Evolutionary conservation across 2,329 filamentous ascomycete genomes (phyloP).

Genomic region (Neofusicoccum laricinum): DNA sequence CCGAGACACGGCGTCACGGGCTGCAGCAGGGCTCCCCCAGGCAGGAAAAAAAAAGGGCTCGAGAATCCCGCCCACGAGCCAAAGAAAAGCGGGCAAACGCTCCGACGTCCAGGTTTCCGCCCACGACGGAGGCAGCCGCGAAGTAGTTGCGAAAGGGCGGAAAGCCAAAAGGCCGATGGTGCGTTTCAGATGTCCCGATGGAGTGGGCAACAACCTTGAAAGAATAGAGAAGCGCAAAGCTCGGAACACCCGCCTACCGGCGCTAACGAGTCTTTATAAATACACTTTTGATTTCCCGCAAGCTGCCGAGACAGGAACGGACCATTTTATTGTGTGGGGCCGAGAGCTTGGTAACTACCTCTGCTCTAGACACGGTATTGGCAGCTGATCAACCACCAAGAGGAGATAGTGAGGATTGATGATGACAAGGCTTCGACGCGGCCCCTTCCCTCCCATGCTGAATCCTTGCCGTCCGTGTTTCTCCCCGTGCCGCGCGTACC

Average conservation of each 20-base stretch:
- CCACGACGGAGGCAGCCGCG: neutral
- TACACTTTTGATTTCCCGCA: neutral
- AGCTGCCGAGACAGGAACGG: neutral
- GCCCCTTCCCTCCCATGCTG: no score
- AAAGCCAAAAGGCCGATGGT: neutral
- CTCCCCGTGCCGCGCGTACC: no score
- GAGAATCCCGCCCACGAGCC: no score
- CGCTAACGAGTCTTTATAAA: neutral
- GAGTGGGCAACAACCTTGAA: neutral
- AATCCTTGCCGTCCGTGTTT: no score
- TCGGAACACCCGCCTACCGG: neutral
- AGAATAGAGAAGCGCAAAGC: neutral
- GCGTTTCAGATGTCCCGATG: neutral
- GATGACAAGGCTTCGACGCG: no score
- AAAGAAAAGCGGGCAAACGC: neutral
- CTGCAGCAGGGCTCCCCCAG: no score
- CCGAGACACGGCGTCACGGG: no score
- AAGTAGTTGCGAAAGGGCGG: neutral
- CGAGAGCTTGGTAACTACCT: neutral
- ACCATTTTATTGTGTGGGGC: neutral
- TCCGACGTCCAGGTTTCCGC: neutral
- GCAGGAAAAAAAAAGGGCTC: neutral
- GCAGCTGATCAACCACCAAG: neutral
- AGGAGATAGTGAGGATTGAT: neutral
- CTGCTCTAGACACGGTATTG: neutral